Percentiles rank a stretch among this genome's conserved stretches.
Conservation (phyloP, 2,329 filamentous ascomycete genomes). For the Scedosporium dehoogii region DNA sequence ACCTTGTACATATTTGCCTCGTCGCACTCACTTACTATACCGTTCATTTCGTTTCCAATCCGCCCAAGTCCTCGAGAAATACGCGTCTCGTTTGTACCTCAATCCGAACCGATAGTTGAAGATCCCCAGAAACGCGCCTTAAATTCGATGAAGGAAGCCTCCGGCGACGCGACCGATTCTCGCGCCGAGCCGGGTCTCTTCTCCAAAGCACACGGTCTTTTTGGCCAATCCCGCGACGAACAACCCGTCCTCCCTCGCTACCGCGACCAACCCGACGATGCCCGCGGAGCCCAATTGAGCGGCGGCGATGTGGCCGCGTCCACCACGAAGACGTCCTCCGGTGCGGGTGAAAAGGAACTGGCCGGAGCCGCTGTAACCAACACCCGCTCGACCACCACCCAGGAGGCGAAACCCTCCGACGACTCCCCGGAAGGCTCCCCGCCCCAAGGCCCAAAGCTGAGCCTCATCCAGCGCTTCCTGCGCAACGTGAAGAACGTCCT, state of each 20-base stretch:
- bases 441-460: not conserved
- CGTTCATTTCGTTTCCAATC: not conserved
- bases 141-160: not conserved
- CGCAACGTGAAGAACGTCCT: conserved; percentile 45
- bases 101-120: too few species aligned
- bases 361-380: not conserved
- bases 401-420: not conserved
- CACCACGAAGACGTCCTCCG: not conserved
- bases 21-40: too few species aligned
- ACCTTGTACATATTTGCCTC: not conserved
- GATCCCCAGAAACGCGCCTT: too few species aligned
- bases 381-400: not conserved
- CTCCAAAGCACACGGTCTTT: not conserved
- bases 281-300: too few species aligned
- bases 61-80: not conserved
- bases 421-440: not conserved
- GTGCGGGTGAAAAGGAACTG: not conserved
- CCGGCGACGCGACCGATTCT: not conserved
- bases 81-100: not conserved
- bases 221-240: not conserved
- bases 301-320: not conserved
- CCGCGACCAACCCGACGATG: not conserved
- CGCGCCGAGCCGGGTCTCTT: not conserved
- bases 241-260: not conserved
- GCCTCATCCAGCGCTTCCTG: not conserved